These are phyloP conservation scores for Kodamaea plutei DNA, from an alignment of 1,139 yeast genomes.

Conservation along the genomic window DNA sequence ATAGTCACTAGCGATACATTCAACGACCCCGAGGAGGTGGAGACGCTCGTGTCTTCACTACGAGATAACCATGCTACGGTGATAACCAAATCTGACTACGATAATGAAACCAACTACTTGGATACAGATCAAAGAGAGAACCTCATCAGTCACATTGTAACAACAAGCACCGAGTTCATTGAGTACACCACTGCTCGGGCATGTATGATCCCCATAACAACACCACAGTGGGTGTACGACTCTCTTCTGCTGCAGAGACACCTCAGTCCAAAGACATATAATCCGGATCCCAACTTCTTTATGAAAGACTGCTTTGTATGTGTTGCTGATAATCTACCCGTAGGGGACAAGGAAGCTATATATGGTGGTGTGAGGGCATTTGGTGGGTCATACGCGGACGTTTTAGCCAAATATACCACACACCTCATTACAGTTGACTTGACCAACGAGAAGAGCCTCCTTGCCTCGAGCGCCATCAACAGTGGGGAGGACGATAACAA, in stretches of 20 bases:
- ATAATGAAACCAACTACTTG: constrained; percentile 23
- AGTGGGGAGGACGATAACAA: constrained; percentile 16
- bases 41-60: constrained; percentile 15
- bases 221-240: constrained; percentile 58
- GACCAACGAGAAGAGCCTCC: constrained; percentile 46
- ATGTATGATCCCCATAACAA: constrained; percentile 66
- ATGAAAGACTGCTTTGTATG: constrained; percentile 61
- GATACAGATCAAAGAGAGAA: constrained; percentile 10
- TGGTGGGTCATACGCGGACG: constrained; percentile 70
- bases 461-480: constrained; percentile 38
- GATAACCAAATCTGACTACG: constrained; percentile 21
- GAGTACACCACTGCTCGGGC: constrained; percentile 49
- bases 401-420: constrained; percentile 68
- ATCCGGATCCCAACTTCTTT: constrained; percentile 68
- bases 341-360: constrained; percentile 60
- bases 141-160: constrained; percentile 48
- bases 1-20: constrained; percentile 34
- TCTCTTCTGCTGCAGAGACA: constrained; percentile 42
- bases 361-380: constrained; percentile 64
- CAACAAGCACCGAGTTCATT: constrained; percentile 51
- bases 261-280: constrained; percentile 49
- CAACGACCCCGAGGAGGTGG: constrained; percentile 16
- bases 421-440: constrained; percentile 64
- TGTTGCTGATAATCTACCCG: constrained; percentile 53
- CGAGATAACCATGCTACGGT: constrained; percentile 23